Percentiles rank a stretch among this genome's conserved stretches.
phyloP scores from a whole-genome alignment of 345 rosid genomes.

The Firmiana major region DNA sequence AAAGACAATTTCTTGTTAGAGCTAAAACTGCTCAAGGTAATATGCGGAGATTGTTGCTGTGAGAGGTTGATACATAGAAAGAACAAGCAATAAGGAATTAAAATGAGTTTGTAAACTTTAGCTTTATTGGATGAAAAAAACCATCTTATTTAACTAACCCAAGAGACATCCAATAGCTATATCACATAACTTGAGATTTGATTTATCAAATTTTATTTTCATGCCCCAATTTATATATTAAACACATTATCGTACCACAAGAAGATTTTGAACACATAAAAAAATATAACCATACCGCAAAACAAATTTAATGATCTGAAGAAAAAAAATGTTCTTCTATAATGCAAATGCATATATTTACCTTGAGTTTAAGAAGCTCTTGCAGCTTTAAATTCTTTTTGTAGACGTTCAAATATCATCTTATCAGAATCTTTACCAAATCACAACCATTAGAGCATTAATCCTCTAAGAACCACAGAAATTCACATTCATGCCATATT shows the following conservation, averaged over 20 bases:
- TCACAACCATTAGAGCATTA: slow-evolving; percentile 6
- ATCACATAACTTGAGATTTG: background rate
- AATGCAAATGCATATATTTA: slow-evolving; percentile 23
- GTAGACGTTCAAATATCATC: slow-evolving; percentile 74
- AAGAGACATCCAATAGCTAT: background rate
- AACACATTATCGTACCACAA: background rate
- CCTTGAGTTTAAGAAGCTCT: slow-evolving; percentile 80
- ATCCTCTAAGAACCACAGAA: background rate
- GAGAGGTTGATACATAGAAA: background rate
- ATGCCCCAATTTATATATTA: background rate
- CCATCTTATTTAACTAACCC: background rate
- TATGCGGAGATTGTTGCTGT: background rate
- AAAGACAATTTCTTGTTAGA: background rate
- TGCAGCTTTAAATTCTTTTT: slow-evolving; percentile 85
- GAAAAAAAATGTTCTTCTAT: background rate
- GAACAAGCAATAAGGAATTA: background rate
- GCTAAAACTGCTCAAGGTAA: background rate
- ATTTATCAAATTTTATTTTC: background rate
- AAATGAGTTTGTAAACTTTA: background rate
- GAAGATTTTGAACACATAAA: background rate
- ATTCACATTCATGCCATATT: background rate
- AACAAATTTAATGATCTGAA: background rate
- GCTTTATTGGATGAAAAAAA: background rate
- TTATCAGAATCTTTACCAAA: slow-evolving; percentile 84
- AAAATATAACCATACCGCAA: background rate